Base-by-base conservation (phyloP, 1,284 basidiomycete genomes). In the Boletus sp. region DNA sequence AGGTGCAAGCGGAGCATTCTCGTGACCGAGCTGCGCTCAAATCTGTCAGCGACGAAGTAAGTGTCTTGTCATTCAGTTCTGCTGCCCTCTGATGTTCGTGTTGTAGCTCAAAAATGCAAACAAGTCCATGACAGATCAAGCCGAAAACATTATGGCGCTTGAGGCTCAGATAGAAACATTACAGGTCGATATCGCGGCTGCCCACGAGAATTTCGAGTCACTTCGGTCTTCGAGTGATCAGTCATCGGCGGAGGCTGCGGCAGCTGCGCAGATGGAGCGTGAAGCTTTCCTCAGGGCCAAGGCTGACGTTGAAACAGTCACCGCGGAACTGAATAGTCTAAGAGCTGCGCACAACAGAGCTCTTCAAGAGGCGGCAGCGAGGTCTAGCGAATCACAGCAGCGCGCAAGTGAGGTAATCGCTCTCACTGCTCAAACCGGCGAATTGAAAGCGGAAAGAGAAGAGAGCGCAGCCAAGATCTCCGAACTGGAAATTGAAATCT, bases 401-500 rank as follows among this genome's bases (percentile, higher is more conserved):
- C 75, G 76, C 51, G 69, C 69, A 14, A 64, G 72, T n/a, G 69
- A 71, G 38, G 66, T 67, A 2, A 73, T 75, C 29, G 60, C 69
- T 8, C 70, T 84, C 13, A 69, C 75, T 49, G 62, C 72, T 12
- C 81, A 88, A 60, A 56, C 89, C 3, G 66, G 65, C 7, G 68
- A 73, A 36, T 69, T 90, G 46, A 80, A 77, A 58, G 64, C 65
- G 17, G 86, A 91, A 68, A 81, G 82, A 59, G 87, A 88, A 54
- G 89, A 91, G 56, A 79, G 73, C 42, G 80, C 84, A 39, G 77
- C 72, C 58, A 90, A 84, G 63, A 73, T 94, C 12, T 87, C 84
- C 1, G 83, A 88, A 54, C 74, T 92, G 12, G 87, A 93, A 68
- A 70, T 88, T 39, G 84, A 91, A 60, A 75, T 91, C 30, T 71